Evolutionary conservation across 192 early-diverging fungal genomes (phyloP).

Genomic region (Martensiomyces pterosporus): DNA sequence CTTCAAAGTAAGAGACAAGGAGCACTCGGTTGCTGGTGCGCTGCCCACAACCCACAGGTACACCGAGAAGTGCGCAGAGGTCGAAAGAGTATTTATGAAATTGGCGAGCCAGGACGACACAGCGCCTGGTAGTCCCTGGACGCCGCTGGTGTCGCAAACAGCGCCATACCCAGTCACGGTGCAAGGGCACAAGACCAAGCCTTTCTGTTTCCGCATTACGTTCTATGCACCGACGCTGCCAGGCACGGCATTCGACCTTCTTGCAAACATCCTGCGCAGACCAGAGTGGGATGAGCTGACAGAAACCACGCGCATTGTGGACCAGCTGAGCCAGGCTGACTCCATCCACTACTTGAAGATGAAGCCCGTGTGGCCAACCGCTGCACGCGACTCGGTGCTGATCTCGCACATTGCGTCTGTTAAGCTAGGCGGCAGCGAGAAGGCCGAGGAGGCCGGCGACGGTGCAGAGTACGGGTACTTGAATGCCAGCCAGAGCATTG

Average conservation of each 20-base stretch:
- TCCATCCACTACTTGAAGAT: slow-evolving; percentile 46
- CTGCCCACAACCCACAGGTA: slow-evolving; percentile 12
- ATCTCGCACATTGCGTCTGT: slow-evolving; percentile 30
- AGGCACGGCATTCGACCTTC: slow-evolving; percentile 41
- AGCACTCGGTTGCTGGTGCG: background rate
- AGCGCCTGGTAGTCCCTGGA: slow-evolving; percentile 16
- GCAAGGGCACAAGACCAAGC: slow-evolving; percentile 31
- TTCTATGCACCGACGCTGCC: slow-evolving; percentile 35
- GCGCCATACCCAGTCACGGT: slow-evolving; percentile 39
- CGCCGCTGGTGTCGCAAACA: slow-evolving; percentile 10
- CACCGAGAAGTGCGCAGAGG: slow-evolving; percentile 19
- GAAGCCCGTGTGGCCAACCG: slow-evolving; percentile 49
- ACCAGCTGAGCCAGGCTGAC: slow-evolving; percentile 27
- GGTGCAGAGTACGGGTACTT: slow-evolving; percentile 11
- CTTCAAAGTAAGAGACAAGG: background rate
- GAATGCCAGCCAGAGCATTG: slow-evolving; percentile 42
- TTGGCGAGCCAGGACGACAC: slow-evolving; percentile 10
- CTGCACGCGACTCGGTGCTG: slow-evolving; percentile 46
- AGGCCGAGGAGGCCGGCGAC: background rate
- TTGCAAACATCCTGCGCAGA: slow-evolving; percentile 34
- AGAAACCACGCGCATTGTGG: slow-evolving; percentile 30
- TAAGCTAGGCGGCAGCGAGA: background rate
- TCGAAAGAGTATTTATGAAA: slow-evolving; percentile 29
- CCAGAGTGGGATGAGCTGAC: slow-evolving; percentile 50
- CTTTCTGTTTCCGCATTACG: slow-evolving; percentile 41